Evolutionary conservation across 176 grass and related monocot genomes (phyloP).

Genomic region (Oryza officinalis): DNA sequence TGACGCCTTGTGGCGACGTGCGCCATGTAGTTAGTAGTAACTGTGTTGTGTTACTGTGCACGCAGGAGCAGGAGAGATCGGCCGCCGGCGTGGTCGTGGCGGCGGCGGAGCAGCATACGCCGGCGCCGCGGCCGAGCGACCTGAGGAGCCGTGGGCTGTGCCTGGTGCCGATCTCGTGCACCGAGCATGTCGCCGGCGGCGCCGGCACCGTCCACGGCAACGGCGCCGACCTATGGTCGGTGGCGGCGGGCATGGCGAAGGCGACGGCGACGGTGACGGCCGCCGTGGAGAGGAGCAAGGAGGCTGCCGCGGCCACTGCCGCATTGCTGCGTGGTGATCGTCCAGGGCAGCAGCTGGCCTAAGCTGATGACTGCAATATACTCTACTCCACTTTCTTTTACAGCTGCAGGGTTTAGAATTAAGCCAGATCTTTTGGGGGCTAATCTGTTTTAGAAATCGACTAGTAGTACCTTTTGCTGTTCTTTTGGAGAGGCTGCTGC

Average conservation of each 20-base stretch:
- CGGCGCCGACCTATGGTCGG: constrained; percentile 81
- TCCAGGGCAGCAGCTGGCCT: constrained; percentile 8
- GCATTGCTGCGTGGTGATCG: neutral
- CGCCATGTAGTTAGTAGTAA: neutral
- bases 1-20: neutral
- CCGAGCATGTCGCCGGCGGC: constrained; percentile 64
- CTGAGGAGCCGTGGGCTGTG: constrained; percentile 84
- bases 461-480: neutral
- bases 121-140: constrained; percentile 24
- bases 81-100: neutral
- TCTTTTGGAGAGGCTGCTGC: neutral
- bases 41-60: neutral
- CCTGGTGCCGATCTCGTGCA: constrained; percentile 76
- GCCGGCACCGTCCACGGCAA: neutral
- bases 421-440: neutral
- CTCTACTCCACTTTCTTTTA: neutral
- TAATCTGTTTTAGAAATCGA: constrained; percentile 22
- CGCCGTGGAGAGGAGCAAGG: constrained; percentile 9
- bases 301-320: neutral
- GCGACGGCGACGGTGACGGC: constrained; percentile 1
- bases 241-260: constrained; percentile 27
- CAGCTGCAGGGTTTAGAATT: constrained; percentile 26
- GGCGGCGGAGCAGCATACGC: constrained; percentile 17
- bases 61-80: constrained; percentile 9
- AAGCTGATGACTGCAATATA: constrained; percentile 1